phyloP scores from a whole-genome alignment of 257 asterid genomes.

The Nicotiana attenuata region DNA sequence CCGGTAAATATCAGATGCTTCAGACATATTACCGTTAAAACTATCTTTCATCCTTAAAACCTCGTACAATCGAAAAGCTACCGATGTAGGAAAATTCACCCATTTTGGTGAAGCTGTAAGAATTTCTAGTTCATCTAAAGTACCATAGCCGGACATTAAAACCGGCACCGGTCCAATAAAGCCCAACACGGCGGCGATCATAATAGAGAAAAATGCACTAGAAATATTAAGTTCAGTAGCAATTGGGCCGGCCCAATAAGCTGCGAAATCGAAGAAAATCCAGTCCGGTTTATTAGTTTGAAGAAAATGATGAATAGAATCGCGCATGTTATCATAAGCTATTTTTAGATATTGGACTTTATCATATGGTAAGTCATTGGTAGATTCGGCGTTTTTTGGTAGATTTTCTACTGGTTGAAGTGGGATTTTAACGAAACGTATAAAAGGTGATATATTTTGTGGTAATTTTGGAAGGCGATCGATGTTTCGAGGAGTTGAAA shows the following conservation, averaged over 20 bases:
- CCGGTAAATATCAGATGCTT: constrained; percentile 11
- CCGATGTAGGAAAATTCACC: constrained; percentile 24
- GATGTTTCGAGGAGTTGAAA: constrained; percentile 50
- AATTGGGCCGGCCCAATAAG: constrained; percentile 20
- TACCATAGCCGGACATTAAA: background rate
- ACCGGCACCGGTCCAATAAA: constrained; percentile 3
- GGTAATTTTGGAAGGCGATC: constrained; percentile 52
- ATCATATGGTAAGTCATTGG: constrained; percentile 15
- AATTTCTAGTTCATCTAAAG: constrained; percentile 15
- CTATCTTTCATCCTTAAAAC: background rate
- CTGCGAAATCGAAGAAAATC: constrained; percentile 22
- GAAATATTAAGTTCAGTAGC: constrained; percentile 15
- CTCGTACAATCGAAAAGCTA: constrained; percentile 21
- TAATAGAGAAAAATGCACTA: constrained; percentile 15
- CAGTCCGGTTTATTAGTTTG: constrained; percentile 23
- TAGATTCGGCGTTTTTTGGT: constrained; percentile 27
- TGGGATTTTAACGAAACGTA: constrained; percentile 31
- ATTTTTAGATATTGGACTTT: constrained; percentile 27
- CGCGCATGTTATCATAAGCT: constrained; percentile 23
- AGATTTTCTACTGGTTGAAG: constrained; percentile 23
- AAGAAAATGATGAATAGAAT: constrained; percentile 13
- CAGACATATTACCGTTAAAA: background rate
- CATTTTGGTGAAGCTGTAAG: constrained; percentile 19
- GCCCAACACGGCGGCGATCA: constrained; percentile 2
- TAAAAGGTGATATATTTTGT: constrained; percentile 16